A percentile compares a stretch with the other conserved stretches of the same genome.
Conservation (phyloP, 768 basidiomycete species). For the Exidia glandulosa region DNA sequence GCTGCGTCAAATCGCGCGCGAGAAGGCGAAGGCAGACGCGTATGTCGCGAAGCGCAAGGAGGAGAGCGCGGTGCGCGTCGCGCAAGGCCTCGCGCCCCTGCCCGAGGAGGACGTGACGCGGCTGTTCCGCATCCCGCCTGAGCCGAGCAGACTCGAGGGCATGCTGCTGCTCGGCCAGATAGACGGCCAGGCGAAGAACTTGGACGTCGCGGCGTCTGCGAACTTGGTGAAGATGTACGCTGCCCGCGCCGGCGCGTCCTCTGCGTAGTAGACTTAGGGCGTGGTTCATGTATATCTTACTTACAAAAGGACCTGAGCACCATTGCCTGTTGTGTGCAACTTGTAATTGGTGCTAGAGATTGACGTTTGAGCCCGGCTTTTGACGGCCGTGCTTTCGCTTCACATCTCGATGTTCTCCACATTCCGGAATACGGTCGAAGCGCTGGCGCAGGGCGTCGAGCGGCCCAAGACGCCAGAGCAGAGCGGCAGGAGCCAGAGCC, state of each 20-base stretch:
- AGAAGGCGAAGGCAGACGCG: constrained; percentile 67
- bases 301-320: not conserved
- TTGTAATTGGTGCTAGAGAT: no score
- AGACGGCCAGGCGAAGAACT: constrained; percentile 71
- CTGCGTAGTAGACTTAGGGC: not conserved
- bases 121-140: constrained; percentile 78
- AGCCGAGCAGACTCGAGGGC: constrained; percentile 82
- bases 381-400: not conserved
- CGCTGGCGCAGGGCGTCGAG: constrained; percentile 34
- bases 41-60: constrained; percentile 80
- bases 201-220: constrained; percentile 48
- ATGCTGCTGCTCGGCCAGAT: constrained; percentile 79
- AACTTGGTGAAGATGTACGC: constrained; percentile 81
- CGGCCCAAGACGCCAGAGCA: constrained; percentile 23
- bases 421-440: constrained; percentile 64
- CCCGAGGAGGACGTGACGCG: constrained; percentile 80
- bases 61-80: constrained; percentile 68
- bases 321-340: no score
- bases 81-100: constrained; percentile 74
- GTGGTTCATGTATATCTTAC: not conserved
- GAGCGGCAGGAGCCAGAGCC: constrained; percentile 3
- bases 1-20: constrained; percentile 77
- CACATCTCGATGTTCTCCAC: constrained; percentile 53
- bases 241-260: constrained; percentile 18
- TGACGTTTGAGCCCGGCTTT: no score